Evolutionary conservation across 148 eudicot genomes (phyloP).

Genomic region (Vaccinium myrtillus): DNA sequence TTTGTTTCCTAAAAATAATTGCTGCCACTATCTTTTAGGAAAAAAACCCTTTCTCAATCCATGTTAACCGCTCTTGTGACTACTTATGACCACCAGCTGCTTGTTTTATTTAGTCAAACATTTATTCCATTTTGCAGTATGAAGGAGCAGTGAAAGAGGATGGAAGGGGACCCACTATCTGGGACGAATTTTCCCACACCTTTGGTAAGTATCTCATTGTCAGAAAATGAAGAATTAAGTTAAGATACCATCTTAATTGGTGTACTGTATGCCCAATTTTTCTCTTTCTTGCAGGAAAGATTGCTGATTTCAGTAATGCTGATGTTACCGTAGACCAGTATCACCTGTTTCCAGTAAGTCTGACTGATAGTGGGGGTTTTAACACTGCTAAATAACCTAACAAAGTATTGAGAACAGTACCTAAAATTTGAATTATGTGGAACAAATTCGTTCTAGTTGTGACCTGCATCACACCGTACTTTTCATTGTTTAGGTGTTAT

Average conservation of each 20-base stretch:
- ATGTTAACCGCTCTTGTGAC: background rate
- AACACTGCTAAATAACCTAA: background rate
- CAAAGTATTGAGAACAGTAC: background rate
- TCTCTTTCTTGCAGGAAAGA: slow-evolving; percentile 48
- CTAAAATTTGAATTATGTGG: background rate
- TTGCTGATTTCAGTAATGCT: slow-evolving; percentile 80
- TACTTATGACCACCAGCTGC: background rate
- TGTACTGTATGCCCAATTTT: background rate
- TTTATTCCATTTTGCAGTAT: background rate
- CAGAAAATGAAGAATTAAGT: background rate
- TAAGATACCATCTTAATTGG: background rate
- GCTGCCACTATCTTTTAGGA: background rate
- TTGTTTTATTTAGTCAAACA: background rate
- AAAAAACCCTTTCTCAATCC: background rate
- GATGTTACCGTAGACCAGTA: slow-evolving; percentile 81
- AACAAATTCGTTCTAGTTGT: background rate
- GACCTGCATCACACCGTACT: background rate
- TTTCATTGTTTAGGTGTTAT: background rate
- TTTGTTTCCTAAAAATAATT: background rate
- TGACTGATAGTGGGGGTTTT: slow-evolving; percentile 9
- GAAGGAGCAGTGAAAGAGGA: slow-evolving; percentile 14
- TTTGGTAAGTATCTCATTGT: background rate
- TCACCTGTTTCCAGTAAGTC: slow-evolving; percentile 59
- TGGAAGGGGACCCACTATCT: slow-evolving; percentile 4
- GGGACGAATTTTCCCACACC: background rate